Evolutionary conservation across 257 asterid genomes (phyloP).

Genomic region (Solanum chilense): DNA sequence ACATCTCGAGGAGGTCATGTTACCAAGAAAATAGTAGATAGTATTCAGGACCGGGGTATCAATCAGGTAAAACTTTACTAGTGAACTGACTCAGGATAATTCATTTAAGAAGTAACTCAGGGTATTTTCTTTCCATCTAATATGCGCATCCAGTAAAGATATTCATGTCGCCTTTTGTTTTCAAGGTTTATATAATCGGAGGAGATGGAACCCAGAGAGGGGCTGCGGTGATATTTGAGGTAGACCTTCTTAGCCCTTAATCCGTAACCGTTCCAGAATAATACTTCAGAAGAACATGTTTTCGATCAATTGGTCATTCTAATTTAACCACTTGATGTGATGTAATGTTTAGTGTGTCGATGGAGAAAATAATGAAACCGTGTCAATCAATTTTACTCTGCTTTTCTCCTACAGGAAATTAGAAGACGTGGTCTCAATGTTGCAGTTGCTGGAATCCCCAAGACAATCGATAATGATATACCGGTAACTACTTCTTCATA

Average conservation of each 20-base stretch:
- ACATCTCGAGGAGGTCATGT: slow-evolving; percentile 82
- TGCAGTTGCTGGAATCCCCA: slow-evolving; percentile 77
- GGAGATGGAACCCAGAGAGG: slow-evolving; percentile 98
- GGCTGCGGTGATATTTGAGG: slow-evolving; percentile 86
- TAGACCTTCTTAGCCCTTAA: slow-evolving; percentile 6
- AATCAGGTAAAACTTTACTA: slow-evolving; percentile 44
- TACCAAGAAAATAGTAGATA: slow-evolving; percentile 79
- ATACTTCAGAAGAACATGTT: background rate
- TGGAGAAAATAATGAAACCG: background rate
- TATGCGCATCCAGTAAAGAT: background rate
- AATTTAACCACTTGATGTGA: background rate
- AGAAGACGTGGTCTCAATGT: slow-evolving; percentile 78
- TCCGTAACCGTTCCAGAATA: background rate
- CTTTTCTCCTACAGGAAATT: slow-evolving; percentile 45
- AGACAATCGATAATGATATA: slow-evolving; percentile 89
- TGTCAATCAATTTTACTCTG: background rate
- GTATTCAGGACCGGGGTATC: slow-evolving; percentile 90
- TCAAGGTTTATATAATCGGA: slow-evolving; percentile 81
- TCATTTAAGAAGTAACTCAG: background rate
- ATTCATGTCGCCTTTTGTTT: background rate
- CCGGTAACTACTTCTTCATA: slow-evolving; percentile 32
- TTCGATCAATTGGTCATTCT: background rate
- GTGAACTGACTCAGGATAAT: background rate
- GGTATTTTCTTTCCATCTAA: background rate
- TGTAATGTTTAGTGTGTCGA: background rate